Percentiles rank a stretch among this genome's conserved stretches.
Conservation (phyloP, 257 asterid species). For the Nicotiana sylvestris region DNA sequence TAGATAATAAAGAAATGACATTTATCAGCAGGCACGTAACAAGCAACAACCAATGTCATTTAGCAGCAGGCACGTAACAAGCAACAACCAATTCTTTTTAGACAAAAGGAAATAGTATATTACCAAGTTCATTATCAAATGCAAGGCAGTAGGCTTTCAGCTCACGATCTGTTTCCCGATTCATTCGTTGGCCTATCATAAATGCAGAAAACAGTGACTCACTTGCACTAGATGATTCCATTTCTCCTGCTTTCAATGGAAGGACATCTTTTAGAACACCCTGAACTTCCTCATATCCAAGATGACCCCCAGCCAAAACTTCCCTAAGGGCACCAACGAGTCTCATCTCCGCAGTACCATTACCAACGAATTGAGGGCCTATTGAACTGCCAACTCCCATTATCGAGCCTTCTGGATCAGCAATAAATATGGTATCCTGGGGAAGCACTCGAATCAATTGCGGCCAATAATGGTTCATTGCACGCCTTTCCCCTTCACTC, state of each 20-base stretch:
- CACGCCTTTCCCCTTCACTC: constrained; percentile 95
- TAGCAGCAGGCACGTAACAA: not conserved
- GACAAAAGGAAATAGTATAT: not conserved
- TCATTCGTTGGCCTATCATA: constrained; percentile 88
- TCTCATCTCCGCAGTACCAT: constrained; percentile 84
- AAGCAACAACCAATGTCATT: constrained; percentile 11
- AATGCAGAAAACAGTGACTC: constrained; percentile 79
- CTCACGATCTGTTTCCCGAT: constrained; percentile 91
- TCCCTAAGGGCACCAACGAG: constrained; percentile 95
- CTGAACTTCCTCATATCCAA: constrained; percentile 95
- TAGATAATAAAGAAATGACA: not conserved
- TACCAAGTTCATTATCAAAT: constrained; percentile 86
- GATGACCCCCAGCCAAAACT: constrained; percentile 93
- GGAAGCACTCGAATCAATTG: constrained; percentile 67
- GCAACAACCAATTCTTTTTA: not conserved
- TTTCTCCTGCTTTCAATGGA: constrained; percentile 42
- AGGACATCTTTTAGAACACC: constrained; percentile 85
- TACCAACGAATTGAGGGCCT: constrained; percentile 76
- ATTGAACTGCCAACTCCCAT: constrained; percentile 78
- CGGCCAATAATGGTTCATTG: constrained; percentile 87
- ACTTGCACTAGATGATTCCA: constrained; percentile 37
- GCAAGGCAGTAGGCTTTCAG: constrained; percentile 95
- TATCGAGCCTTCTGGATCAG: constrained; percentile 90
- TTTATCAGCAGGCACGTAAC: not conserved
- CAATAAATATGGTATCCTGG: constrained; percentile 66